phyloP scores from a whole-genome alignment of 345 rosid species.

The Eucalyptus microcorys region DNA sequence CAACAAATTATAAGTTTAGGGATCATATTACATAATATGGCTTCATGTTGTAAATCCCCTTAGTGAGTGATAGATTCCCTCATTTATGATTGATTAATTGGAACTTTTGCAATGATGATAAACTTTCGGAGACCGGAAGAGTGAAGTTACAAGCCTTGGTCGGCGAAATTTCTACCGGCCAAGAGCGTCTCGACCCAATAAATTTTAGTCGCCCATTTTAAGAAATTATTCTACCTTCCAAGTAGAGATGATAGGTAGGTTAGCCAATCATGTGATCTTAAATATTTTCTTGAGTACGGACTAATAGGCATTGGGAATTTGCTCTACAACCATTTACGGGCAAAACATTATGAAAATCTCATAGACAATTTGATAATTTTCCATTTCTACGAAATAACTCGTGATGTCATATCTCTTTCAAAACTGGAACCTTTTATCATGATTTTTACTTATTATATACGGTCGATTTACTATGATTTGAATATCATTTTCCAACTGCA shows the following conservation, averaged over 20 bases:
- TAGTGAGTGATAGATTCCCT: background rate
- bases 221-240: background rate
- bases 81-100: background rate
- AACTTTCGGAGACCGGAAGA: background rate
- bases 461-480: rapidly evolving
- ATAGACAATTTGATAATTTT: background rate
- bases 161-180: background rate
- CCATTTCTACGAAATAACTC: background rate
- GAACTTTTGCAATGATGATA: background rate
- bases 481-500: background rate
- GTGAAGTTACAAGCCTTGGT: background rate
- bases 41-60: background rate
- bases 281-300: background rate
- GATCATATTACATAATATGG: background rate
- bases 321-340: background rate
- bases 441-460: background rate
- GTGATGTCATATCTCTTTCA: rapidly evolving
- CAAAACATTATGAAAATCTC: background rate
- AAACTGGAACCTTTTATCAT: rapidly evolving
- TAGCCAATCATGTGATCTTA: background rate
- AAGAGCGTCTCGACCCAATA: rapidly evolving
- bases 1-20: no score
- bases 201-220: background rate
- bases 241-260: background rate
- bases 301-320: background rate